Evolutionary conservation across 306 rosid species (phyloP), one percentile per base, ranked within the genome.

Genomic region (Quercus variabilis): DNA sequence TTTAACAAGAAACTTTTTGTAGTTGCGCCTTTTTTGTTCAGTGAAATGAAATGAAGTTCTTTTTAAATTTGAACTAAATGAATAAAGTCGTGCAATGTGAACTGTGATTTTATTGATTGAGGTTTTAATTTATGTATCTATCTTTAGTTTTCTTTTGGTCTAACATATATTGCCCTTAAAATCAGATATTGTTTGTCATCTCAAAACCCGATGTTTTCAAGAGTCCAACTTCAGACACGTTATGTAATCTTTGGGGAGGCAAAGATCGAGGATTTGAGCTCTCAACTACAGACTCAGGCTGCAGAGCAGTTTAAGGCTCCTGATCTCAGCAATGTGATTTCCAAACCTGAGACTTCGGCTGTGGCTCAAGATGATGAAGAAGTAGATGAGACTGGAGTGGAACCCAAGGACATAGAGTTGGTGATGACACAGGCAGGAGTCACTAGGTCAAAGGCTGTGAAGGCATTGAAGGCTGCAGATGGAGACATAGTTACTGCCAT

Each of bases 371-470:
- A 91, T 54, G 98, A 93, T 2, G 98, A 93, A 60, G 97, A 82
- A 10, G 97, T 85, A 5, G 98, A 91, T 20, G 98, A 94, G 82
- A 78, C 89, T 1, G 97, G 81, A 20, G 98, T 93, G 6, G 98
- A 93, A 78, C 91, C 91, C 46, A 93, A 93, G 83, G 98, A 93
- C 75, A 88, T 89, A 5, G 98, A 93, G 87, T 81, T 91, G 84
- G 98, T 90, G 82, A 90, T 91, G 91, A 93, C 97, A n/a, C 98
- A 93, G 80, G 97, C 98, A 21, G 96, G 97, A 9, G 98, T 92
- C 54, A 46, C 97, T 5, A 92, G 97, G 85, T 59, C 93, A 4
- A 90, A 71, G 87, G 97, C 97, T 4, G 96, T 93, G 63, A 93
- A 85, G 76, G 97, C 98, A 57, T 90, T 92, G 65, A 89, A 92